phyloP scores from a whole-genome alignment of 2,329 filamentous ascomycete genomes.

The Tolypocladium ovalisporum region DNA sequence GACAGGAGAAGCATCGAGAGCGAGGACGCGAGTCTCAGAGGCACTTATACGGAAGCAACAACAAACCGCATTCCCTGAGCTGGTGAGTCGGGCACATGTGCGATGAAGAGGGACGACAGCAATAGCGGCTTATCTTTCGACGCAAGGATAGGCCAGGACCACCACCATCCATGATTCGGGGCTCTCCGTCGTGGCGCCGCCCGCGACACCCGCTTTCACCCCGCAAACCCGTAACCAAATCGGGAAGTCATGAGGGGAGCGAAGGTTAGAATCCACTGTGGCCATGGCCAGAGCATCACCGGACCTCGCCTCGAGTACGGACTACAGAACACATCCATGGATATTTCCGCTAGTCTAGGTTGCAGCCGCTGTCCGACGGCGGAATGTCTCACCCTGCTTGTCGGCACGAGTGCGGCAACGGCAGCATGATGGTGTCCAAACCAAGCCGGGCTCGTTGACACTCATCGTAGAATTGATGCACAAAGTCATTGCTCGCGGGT shows the following conservation, averaged over 20 bases:
- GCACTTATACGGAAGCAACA: not conserved
- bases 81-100: not conserved
- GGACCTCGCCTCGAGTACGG: not conserved
- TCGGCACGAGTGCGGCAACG: too few relatives aligned
- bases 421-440: too few relatives aligned
- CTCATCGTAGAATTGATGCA: too few relatives aligned
- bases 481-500: too few relatives aligned
- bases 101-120: not conserved
- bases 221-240: not conserved
- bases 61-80: not conserved
- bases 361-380: too few relatives aligned
- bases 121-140: not conserved
- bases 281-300: not conserved
- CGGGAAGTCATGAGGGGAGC: not conserved
- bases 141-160: not conserved
- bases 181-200: not conserved
- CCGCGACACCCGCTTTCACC: not conserved
- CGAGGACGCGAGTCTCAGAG: not conserved
- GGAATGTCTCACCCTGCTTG: too few relatives aligned
- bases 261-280: not conserved
- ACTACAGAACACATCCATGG: too few relatives aligned
- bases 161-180: not conserved
- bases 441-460: too few relatives aligned
- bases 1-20: constrained; percentile 17
- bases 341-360: not conserved